Evolutionary conservation across 2,329 filamentous ascomycete species (phyloP).

Genomic region (Cladosporium sp.): DNA sequence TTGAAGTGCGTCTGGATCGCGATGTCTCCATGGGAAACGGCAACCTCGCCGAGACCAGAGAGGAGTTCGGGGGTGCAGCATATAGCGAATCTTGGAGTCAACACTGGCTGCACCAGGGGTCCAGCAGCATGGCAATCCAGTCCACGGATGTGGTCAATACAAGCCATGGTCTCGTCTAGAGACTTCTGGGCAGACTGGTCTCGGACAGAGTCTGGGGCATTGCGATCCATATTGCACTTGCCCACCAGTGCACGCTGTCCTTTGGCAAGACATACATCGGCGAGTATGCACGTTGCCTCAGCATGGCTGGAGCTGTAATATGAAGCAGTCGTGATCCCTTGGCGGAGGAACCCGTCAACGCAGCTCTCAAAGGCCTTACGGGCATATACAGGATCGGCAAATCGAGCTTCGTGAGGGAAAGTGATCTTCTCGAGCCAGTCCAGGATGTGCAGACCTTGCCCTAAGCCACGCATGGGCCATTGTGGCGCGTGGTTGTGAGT

Average conservation of each 20-base stretch:
- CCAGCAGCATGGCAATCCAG: constrained; percentile 21
- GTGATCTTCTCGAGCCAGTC: constrained; percentile 60
- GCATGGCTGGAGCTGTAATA: constrained; percentile 61
- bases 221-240: constrained; percentile 49
- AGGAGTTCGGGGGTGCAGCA: constrained; percentile 59
- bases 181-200: constrained; percentile 19
- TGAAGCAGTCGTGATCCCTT: constrained; percentile 63
- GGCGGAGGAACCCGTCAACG: constrained; percentile 59
- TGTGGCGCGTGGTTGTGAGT: constrained; percentile 69
- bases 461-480: constrained; percentile 49
- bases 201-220: constrained; percentile 29
- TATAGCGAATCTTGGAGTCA: constrained; percentile 57
- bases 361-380: constrained; percentile 49
- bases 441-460: constrained; percentile 37
- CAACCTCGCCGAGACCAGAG: constrained; percentile 56
- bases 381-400: constrained; percentile 42
- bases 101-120: constrained; percentile 33
- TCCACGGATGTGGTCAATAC: constrained; percentile 30
- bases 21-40: constrained; percentile 47
- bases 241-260: constrained; percentile 63
- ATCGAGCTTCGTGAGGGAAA: constrained; percentile 20
- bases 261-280: constrained; percentile 52
- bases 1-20: constrained; percentile 69
- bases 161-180: constrained; percentile 27
- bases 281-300: constrained; percentile 58